Evolutionary conservation across 2,329 filamentous ascomycete species (phyloP).

Genomic region (Mariannaea sp.): DNA sequence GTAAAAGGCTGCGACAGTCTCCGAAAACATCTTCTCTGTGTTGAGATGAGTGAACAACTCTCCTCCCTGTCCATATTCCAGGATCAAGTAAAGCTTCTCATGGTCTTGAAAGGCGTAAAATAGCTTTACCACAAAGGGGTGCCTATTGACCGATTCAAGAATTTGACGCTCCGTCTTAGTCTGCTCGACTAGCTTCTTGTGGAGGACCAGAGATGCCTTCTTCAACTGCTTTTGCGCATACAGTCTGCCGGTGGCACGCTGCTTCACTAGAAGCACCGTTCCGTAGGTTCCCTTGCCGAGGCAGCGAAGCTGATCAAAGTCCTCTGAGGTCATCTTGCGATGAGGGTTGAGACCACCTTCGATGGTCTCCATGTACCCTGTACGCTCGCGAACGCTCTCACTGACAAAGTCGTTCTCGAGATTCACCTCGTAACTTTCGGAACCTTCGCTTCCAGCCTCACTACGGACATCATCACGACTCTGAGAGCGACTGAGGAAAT

Average conservation of each 20-base stretch:
- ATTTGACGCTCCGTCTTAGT: slow-evolving; percentile 97
- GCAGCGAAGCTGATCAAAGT: slow-evolving; percentile 89
- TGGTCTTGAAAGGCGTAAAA: slow-evolving; percentile 99
- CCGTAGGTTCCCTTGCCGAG: slow-evolving; percentile 96
- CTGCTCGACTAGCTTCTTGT: slow-evolving; percentile 95
- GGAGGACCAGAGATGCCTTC: slow-evolving; percentile 92
- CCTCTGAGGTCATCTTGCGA: slow-evolving; percentile 87
- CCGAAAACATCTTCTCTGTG: slow-evolving; percentile 92
- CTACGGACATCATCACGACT: slow-evolving; percentile 62
- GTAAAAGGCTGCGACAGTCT: slow-evolving; percentile 90
- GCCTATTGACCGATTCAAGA: slow-evolving; percentile 91
- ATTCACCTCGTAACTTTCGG: slow-evolving; percentile 84
- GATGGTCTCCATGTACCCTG: slow-evolving; percentile 50
- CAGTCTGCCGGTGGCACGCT: slow-evolving; percentile 81
- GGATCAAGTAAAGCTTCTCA: slow-evolving; percentile 94
- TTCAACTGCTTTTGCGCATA: slow-evolving; percentile 99
- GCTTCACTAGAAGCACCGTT: slow-evolving; percentile 91
- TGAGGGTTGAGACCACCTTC: slow-evolving; percentile 60
- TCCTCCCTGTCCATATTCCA: slow-evolving; percentile 96
- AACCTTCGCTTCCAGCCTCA: slow-evolving; percentile 61
- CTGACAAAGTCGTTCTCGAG: slow-evolving; percentile 86
- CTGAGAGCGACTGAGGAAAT: slow-evolving; percentile 57
- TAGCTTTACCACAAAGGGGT: slow-evolving; percentile 97
- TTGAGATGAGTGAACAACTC: slow-evolving; percentile 96
- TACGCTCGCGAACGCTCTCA: slow-evolving; percentile 57